Conservation (phyloP, 805 yeast genomes). For the Starmerella asiatica region DNA sequence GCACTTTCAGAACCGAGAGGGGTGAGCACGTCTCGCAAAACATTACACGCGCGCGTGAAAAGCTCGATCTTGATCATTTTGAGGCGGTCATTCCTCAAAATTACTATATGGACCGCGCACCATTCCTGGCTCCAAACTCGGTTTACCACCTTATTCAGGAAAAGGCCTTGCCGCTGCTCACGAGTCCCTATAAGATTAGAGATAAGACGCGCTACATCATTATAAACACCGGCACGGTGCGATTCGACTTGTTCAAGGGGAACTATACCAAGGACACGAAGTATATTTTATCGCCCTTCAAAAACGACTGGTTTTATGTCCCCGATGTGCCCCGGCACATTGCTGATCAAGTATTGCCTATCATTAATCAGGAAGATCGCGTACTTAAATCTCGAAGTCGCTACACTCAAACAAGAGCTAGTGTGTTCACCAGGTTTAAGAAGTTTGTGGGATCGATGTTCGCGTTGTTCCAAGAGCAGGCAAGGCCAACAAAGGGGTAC, state of each 20-base stretch:
- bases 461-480: neutral
- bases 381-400: conserved; percentile 12
- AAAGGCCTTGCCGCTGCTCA: conserved; percentile 38
- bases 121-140: conserved; percentile 43
- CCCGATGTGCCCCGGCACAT: conserved; percentile 40
- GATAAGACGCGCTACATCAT: conserved; percentile 37
- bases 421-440: neutral
- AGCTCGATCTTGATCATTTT: conserved; percentile 39
- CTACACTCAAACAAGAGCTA: neutral
- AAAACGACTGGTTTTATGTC: conserved; percentile 64
- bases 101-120: conserved; percentile 55
- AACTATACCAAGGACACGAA: conserved; percentile 66
- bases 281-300: conserved; percentile 71
- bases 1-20: conserved; percentile 36
- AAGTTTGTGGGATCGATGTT: neutral
- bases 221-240: conserved; percentile 72
- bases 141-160: conserved; percentile 46
- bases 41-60: conserved; percentile 34
- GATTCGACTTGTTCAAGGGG: conserved; percentile 79
- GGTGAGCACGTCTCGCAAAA: conserved; percentile 39
- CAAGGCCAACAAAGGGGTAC: conserved; percentile 37
- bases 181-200: conserved; percentile 17
- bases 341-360: conserved; percentile 42
- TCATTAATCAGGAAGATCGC: conserved; percentile 35
- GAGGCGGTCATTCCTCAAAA: conserved; percentile 54